These are phyloP conservation scores for Peronospora destructor DNA, from an alignment of 352 stramenopile genomes.

Conservation along the genomic window DNA sequence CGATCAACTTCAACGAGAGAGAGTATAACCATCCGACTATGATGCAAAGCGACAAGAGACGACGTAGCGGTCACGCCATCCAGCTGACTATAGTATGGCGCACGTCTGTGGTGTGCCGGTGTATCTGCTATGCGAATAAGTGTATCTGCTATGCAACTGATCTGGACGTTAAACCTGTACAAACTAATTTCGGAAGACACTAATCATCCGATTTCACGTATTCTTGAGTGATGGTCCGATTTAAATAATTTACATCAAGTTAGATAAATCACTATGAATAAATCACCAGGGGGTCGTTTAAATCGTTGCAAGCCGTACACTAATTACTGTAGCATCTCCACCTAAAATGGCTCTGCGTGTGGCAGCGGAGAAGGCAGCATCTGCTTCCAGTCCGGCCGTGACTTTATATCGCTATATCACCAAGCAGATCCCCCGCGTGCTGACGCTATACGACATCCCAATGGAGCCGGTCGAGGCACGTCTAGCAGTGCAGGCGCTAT, in stretches of 20 bases:
- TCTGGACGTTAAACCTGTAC: not conserved
- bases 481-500: slow-evolving; percentile 88
- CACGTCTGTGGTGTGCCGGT: too few species aligned
- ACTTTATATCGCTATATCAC: slow-evolving; percentile 86
- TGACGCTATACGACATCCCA: slow-evolving; percentile 97
- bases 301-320: slow-evolving; percentile 12
- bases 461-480: slow-evolving; percentile 89
- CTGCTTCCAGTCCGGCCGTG: slow-evolving; percentile 61
- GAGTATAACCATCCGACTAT: too few species aligned
- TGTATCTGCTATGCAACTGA: too few species aligned
- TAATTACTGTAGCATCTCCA: not conserved
- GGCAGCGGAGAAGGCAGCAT: slow-evolving; percentile 51
- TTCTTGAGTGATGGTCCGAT: too few species aligned
- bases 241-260: not conserved
- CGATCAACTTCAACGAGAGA: too few species aligned
- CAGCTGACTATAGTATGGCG: too few species aligned
- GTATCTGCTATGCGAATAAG: too few species aligned
- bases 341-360: slow-evolving; percentile 67
- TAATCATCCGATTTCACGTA: too few species aligned
- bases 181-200: not conserved
- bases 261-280: slow-evolving; percentile 4
- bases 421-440: slow-evolving; percentile 91
- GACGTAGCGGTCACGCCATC: too few species aligned
- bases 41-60: too few species aligned
- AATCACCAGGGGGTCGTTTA: slow-evolving; percentile 14